Percentiles rank a stretch among this genome's conserved stretches.
These are phyloP conservation scores for Clonostachys rosea DNA, from an alignment of 2,329 filamentous ascomycete species.

Conservation along the genomic window DNA sequence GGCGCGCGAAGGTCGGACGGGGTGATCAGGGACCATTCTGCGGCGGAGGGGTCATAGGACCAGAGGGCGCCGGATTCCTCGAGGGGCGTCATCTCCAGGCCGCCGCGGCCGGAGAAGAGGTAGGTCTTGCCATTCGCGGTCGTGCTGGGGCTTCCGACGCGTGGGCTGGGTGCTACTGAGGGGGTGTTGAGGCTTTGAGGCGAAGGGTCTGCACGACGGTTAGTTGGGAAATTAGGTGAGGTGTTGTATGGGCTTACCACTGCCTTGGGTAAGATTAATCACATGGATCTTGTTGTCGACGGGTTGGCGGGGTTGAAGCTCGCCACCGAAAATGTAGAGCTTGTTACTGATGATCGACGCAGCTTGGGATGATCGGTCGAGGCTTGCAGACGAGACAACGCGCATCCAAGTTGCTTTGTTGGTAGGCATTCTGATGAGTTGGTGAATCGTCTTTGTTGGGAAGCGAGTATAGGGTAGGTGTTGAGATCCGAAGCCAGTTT, in stretches of 20 bases:
- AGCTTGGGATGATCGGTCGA: constrained; percentile 45
- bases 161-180: constrained; percentile 35
- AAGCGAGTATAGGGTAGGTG: no score
- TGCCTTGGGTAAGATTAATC: constrained; percentile 16
- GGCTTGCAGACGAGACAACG: constrained; percentile 16
- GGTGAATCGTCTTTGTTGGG: no score
- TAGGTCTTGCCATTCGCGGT: constrained; percentile 43
- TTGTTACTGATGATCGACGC: constrained; percentile 30
- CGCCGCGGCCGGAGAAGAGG: constrained; percentile 60
- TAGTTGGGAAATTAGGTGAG: no score
- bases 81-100: constrained; percentile 52
- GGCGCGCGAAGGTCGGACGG: constrained; percentile 26
- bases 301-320: constrained; percentile 43
- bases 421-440: no score
- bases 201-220: neutral
- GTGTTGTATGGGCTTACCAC: neutral
- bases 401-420: constrained; percentile 11
- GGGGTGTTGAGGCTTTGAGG: constrained; percentile 10
- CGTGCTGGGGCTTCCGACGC: constrained; percentile 50
- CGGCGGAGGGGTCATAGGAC: constrained; percentile 36
- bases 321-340: constrained; percentile 45
- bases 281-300: constrained; percentile 41
- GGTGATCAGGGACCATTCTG: constrained; percentile 38
- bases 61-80: constrained; percentile 55
- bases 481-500: no score